A percentile compares a stretch with the other conserved stretches of the same genome.
Conservation (phyloP, 345 rosid genomes). For the Stellera chamaejasme region DNA sequence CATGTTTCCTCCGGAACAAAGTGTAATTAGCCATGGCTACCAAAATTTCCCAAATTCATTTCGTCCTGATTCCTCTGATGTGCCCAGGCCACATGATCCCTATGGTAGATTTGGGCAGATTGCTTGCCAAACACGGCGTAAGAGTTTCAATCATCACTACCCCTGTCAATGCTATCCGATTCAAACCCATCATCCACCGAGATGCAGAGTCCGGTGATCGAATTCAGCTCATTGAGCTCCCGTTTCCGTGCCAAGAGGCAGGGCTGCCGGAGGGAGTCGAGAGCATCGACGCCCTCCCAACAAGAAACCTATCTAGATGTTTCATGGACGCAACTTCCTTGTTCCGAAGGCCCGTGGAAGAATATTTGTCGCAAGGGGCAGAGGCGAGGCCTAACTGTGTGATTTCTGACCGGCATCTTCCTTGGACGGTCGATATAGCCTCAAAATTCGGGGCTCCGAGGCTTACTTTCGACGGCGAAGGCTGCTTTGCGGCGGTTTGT, state of each 20-base stretch:
- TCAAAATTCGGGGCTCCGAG: constrained; percentile 35
- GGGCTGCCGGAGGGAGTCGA: constrained; percentile 31
- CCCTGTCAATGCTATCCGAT: constrained; percentile 21
- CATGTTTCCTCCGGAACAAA: too few species aligned
- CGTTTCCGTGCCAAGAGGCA: constrained; percentile 16
- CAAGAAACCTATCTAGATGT: not conserved
- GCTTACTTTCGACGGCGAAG: constrained; percentile 42
- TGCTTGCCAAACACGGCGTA: constrained; percentile 7
- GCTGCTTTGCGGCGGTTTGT: constrained; percentile 39
- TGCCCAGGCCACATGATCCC: constrained; percentile 16
- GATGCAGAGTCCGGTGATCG: constrained; percentile 12
- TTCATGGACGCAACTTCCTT: constrained; percentile 9
- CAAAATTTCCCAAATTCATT: not conserved
- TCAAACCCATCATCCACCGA: not conserved
- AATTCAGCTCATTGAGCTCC: constrained; percentile 15
- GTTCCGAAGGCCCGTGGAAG: constrained; percentile 19
- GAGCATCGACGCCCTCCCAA: constrained; percentile 23
- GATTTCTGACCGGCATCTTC: constrained; percentile 18
- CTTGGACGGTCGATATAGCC: constrained; percentile 27
- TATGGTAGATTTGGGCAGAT: constrained; percentile 15
- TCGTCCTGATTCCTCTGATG: constrained; percentile 5
- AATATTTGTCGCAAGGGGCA: constrained; percentile 3
- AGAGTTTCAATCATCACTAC: constrained; percentile 12
- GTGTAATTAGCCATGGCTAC: not conserved
- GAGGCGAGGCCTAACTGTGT: constrained; percentile 24